Evolutionary conservation across 2,329 filamentous ascomycete genomes (phyloP).

Genomic region (Colletotrichum graminicola): DNA sequence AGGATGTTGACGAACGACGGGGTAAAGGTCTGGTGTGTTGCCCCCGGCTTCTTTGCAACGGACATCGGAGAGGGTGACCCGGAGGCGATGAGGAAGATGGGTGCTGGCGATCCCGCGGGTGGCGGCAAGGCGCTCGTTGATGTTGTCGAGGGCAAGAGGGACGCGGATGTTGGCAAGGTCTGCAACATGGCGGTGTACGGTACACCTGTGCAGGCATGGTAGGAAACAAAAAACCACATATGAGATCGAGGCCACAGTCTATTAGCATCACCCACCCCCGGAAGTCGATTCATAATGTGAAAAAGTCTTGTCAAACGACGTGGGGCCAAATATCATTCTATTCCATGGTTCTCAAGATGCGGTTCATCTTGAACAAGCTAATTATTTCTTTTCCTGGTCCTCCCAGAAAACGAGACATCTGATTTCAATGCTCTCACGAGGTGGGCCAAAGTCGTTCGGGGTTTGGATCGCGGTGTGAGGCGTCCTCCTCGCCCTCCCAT

Average conservation of each 20-base stretch:
- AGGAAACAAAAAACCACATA: background rate
- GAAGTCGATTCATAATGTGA: too few relatives aligned
- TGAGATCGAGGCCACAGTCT: too few relatives aligned
- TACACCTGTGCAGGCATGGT: slow-evolving; percentile 36
- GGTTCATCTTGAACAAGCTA: too few relatives aligned
- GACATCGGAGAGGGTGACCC: slow-evolving; percentile 49
- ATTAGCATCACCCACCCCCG: too few relatives aligned
- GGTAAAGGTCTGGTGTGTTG: slow-evolving; percentile 56
- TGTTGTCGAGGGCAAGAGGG: slow-evolving; percentile 56
- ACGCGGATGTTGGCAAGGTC: slow-evolving; percentile 56
- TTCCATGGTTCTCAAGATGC: too few relatives aligned
- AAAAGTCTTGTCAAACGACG: too few relatives aligned
- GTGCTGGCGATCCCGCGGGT: slow-evolving; percentile 51
- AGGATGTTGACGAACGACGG: slow-evolving; percentile 55
- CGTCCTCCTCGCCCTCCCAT: background rate
- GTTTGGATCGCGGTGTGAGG: slow-evolving; percentile 8
- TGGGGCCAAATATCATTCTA: too few relatives aligned
- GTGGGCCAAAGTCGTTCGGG: background rate
- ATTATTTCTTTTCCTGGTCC: background rate
- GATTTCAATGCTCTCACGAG: slow-evolving; percentile 7
- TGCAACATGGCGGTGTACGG: slow-evolving; percentile 43
- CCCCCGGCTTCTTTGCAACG: slow-evolving; percentile 58
- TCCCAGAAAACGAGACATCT: slow-evolving; percentile 16
- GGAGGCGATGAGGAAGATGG: slow-evolving; percentile 45
- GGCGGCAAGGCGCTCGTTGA: slow-evolving; percentile 54